Evolutionary conservation across 495 filamentous ascomycete species (phyloP).

Genomic region (Aspergillus mulundensis): DNA sequence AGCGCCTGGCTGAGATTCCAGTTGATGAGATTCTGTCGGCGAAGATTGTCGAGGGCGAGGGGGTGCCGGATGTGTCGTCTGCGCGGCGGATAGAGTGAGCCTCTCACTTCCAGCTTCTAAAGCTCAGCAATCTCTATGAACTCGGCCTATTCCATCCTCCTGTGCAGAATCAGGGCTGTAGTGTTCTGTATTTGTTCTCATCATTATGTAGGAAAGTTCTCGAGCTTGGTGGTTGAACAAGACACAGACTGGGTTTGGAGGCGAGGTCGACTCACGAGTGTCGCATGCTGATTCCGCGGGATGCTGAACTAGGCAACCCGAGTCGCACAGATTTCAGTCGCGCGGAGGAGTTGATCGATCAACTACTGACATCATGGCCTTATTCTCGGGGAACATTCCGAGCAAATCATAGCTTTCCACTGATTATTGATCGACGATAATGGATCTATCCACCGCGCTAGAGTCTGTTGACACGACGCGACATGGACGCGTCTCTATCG

Average conservation of each 20-base stretch:
- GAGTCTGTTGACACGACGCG: constrained; percentile 2
- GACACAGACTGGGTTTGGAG: no score
- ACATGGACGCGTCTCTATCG: not conserved
- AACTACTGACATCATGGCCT: not conserved
- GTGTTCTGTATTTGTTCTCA: no score
- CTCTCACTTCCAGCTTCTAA: no score
- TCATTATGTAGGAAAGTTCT: no score
- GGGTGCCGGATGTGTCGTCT: constrained; percentile 44
- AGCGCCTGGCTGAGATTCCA: constrained; percentile 48
- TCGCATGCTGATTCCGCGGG: no score
- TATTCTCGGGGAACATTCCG: not conserved
- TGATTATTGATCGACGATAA: not conserved
- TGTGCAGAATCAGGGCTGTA: no score
- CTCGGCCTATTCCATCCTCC: no score
- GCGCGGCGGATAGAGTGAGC: constrained; percentile 40
- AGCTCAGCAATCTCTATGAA: no score
- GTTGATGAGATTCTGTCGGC: constrained; percentile 49
- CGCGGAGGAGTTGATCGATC: not conserved
- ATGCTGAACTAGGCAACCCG: no score
- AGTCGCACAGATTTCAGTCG: no score
- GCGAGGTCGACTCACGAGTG: no score
- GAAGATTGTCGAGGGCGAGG: constrained; percentile 47
- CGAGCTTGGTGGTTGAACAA: not conserved
- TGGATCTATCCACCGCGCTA: not conserved
- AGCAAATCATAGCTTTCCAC: not conserved